Conservation (phyloP, 495 filamentous ascomycete species). For the Corynascus novoguineensis region DNA sequence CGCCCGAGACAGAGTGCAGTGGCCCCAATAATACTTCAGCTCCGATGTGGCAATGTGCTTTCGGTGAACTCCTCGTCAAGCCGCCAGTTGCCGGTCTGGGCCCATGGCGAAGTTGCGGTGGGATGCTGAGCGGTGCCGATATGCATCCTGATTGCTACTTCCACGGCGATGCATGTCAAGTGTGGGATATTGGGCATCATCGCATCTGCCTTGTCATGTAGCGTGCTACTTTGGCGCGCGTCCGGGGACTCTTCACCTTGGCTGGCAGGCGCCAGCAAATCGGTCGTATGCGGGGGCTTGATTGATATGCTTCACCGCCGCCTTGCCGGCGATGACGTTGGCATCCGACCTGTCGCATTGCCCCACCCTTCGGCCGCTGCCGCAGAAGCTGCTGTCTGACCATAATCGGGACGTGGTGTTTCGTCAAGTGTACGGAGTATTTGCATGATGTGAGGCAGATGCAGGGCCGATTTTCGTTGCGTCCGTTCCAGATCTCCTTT, state of each 20-base stretch:
- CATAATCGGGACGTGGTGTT: neutral
- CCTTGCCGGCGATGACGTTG: slow-evolving; percentile 1
- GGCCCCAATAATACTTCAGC: neutral
- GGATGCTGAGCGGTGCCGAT: neutral
- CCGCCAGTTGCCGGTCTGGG: neutral
- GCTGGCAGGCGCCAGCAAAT: slow-evolving; percentile 13
- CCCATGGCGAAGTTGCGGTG: neutral
- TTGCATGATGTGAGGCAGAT: neutral
- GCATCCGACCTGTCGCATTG: neutral
- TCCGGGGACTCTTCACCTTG: slow-evolving; percentile 9
- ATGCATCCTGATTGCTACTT: slow-evolving; percentile 3
- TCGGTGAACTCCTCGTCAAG: neutral
- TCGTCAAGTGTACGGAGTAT: neutral
- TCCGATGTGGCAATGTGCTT: neutral
- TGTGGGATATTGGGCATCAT: slow-evolving; percentile 16
- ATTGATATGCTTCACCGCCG: slow-evolving; percentile 12
- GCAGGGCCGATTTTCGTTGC: neutral
- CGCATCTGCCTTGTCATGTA: slow-evolving; percentile 12
- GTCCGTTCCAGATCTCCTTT: neutral
- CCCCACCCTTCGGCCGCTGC: slow-evolving; percentile 3
- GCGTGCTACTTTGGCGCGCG: neutral
- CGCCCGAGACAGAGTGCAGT: slow-evolving; percentile 5
- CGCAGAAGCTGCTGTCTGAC: neutral
- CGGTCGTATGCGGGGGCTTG: slow-evolving; percentile 1
- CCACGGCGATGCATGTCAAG: slow-evolving; percentile 5